Conservation (phyloP, 345 rosid species). For the Zanthoxylum bungeanum region DNA sequence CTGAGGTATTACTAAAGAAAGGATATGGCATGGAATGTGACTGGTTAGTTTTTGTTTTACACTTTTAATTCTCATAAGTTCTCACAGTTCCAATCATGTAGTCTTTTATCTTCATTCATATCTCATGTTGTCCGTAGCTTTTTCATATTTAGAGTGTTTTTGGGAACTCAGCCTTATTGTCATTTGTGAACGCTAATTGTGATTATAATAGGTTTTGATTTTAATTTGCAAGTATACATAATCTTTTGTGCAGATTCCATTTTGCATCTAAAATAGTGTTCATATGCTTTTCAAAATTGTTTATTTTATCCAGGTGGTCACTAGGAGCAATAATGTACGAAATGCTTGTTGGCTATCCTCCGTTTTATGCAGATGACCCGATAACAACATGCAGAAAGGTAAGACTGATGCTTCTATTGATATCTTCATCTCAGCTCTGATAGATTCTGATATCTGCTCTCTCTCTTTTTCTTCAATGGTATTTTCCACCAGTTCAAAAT, state of each 20-base stretch:
- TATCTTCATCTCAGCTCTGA: not conserved
- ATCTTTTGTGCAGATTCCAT: not conserved
- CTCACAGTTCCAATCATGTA: conserved; percentile 3
- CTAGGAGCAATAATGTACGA: conserved; percentile 97
- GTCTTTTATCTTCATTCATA: not conserved
- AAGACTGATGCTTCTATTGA: conserved; percentile 20
- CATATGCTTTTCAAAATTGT: conserved; percentile 8
- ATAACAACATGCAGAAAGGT: conserved; percentile 92
- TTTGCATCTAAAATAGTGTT: not conserved
- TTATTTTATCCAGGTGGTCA: conserved; percentile 77
- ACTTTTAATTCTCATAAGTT: conserved; percentile 9
- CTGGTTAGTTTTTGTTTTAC: conserved; percentile 59
- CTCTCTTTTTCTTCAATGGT: not conserved
- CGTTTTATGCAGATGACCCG: conserved; percentile 94
- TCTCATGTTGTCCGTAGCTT: not conserved
- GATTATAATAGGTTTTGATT: conserved; percentile 12
- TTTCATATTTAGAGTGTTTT: not conserved
- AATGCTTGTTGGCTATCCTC: conserved; percentile 98
- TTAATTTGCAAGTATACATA: not conserved
- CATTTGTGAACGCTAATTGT: conserved; percentile 1
- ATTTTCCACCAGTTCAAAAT: not conserved
- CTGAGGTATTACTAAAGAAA: conserved; percentile 91
- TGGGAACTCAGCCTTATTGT: conserved; percentile 6
- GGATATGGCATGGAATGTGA: conserved; percentile 99
- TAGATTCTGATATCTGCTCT: conserved; percentile 6